Conservation (phyloP, 2,329 filamentous ascomycete species). For the Pseudogymnoascus sp. region DNA sequence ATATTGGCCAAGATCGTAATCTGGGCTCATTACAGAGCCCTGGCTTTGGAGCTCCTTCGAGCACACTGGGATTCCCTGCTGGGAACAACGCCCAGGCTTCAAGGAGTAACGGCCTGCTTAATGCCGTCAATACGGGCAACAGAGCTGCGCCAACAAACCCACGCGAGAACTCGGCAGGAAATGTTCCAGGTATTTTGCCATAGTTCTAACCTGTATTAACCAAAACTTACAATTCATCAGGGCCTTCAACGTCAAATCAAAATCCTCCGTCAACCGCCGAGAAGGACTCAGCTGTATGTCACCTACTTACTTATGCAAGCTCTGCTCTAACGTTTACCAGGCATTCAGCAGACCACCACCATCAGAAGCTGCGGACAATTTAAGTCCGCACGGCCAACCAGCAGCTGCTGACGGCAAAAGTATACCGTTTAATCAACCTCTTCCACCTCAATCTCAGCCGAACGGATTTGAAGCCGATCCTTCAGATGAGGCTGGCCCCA, state of each 20-base stretch:
- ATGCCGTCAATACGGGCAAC: conserved; percentile 54
- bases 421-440: not conserved
- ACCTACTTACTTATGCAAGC: not conserved
- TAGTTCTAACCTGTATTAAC: not conserved
- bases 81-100: conserved; percentile 32
- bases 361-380: conserved; percentile 4
- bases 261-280: not conserved
- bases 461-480: not conserved
- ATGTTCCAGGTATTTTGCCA: not conserved
- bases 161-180: not conserved
- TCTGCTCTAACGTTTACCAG: not conserved
- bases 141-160: conserved; percentile 31
- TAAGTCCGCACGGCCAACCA: conserved; percentile 1
- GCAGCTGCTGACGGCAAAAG: not conserved
- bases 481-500: conserved; percentile 24
- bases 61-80: conserved; percentile 30
- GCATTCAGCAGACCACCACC: not conserved
- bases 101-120: conserved; percentile 54
- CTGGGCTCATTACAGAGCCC: conserved; percentile 47
- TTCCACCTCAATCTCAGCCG: not conserved
- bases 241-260: not conserved
- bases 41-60: conserved; percentile 44
- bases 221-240: not conserved
- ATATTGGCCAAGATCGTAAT: conserved; percentile 49
- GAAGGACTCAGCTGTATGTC: not conserved